A percentile compares a stretch with the other conserved stretches of the same genome.
Conservation (phyloP, 495 filamentous ascomycete species). For the Xylaria bambusicola region DNA sequence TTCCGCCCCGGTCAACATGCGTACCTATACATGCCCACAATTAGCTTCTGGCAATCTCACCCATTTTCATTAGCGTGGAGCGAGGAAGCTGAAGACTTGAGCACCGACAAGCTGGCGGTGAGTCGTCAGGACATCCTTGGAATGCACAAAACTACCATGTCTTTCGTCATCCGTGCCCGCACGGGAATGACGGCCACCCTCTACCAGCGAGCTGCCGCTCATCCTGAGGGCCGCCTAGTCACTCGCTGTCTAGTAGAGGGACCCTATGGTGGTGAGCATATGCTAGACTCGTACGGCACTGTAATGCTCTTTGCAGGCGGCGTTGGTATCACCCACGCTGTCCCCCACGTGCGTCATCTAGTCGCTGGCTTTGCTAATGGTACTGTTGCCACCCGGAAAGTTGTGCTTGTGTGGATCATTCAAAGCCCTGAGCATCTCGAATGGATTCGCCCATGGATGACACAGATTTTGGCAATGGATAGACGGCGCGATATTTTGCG, state of each 20-base stretch:
- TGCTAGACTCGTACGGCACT: constrained; percentile 77
- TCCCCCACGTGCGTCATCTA: constrained; percentile 74
- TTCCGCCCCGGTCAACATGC: constrained; percentile 78
- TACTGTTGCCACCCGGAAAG: constrained; percentile 72
- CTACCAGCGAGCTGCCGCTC: constrained; percentile 64
- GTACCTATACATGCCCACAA: constrained; percentile 75
- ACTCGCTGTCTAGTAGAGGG: constrained; percentile 74
- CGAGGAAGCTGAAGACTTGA: constrained; percentile 52
- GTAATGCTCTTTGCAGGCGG: constrained; percentile 85
- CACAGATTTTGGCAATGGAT: constrained; percentile 83
- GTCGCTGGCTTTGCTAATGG: constrained; percentile 67
- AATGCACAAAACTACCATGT: constrained; percentile 65
- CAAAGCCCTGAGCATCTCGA: constrained; percentile 84
- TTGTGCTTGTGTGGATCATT: constrained; percentile 89
- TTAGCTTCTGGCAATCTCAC: constrained; percentile 71
- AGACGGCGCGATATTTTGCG: constrained; percentile 77
- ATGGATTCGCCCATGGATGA: constrained; percentile 97
- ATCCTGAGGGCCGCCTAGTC: constrained; percentile 59
- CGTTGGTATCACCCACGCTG: constrained; percentile 86
- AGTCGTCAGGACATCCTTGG: constrained; percentile 58
- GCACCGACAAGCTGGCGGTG: constrained; percentile 55
- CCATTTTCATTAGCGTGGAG: constrained; percentile 70
- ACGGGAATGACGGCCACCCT: constrained; percentile 82
- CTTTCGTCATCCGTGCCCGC: constrained; percentile 75
- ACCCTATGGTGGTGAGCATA: constrained; percentile 72